phyloP scores from a whole-genome alignment of 129 eudicot genomes.

The Ambrosia artemisiifolia region DNA sequence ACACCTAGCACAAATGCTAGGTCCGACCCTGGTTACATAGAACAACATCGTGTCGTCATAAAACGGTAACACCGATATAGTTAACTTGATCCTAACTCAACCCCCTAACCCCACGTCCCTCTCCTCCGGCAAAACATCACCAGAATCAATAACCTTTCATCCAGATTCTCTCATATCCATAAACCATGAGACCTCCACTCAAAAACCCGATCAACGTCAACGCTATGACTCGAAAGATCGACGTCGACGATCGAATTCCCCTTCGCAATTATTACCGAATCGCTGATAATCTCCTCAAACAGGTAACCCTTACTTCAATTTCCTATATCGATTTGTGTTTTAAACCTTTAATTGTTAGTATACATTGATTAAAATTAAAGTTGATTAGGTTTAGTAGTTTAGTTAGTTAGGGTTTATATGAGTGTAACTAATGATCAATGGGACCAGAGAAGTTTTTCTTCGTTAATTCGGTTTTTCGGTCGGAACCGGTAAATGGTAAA shows the following conservation, averaged over 20 bases:
- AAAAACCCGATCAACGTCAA: constrained; percentile 48
- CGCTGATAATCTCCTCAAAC: constrained; percentile 91
- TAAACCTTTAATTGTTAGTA: background rate
- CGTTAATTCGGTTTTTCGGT: no score
- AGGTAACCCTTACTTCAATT: constrained; percentile 35
- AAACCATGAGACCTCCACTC: constrained; percentile 61
- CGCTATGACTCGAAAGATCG: constrained; percentile 61
- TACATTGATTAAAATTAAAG: constrained; percentile 8
- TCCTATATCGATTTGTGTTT: constrained; percentile 4
- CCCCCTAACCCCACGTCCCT: background rate
- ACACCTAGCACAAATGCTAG: no score
- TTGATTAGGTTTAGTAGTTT: constrained; percentile 7
- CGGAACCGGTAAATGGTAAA: no score
- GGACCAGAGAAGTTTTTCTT: no score
- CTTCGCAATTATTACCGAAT: constrained; percentile 86
- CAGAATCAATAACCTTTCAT: background rate
- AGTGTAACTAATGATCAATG: no score
- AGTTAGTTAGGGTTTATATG: constrained; percentile 29
- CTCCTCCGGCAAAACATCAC: constrained; percentile 28
- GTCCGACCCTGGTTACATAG: no score
- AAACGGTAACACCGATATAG: no score
- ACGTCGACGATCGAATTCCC: constrained; percentile 85
- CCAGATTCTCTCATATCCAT: background rate
- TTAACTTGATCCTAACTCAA: constrained; percentile 20
- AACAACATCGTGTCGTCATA: no score